phyloP scores from a whole-genome alignment of 1,284 basidiomycete species.

The Ganoderma sp. region DNA sequence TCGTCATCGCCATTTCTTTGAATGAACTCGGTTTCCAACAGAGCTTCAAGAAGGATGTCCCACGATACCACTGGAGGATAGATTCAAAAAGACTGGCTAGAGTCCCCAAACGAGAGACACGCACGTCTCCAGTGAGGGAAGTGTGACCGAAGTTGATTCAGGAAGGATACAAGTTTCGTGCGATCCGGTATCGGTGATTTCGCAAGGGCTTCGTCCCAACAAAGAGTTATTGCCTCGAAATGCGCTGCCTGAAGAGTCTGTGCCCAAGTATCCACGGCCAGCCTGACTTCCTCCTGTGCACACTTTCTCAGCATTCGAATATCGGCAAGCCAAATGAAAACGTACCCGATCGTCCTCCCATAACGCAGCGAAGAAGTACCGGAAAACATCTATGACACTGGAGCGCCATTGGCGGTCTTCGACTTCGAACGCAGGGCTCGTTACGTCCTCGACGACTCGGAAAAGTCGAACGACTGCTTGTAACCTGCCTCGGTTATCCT shows the following conservation, averaged over 20 bases:
- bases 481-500: constrained; percentile 37
- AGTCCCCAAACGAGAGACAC: background rate
- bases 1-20: constrained; percentile 45
- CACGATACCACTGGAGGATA: constrained; percentile 61
- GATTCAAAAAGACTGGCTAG: background rate
- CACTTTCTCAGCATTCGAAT: constrained; percentile 1
- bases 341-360: constrained; percentile 69
- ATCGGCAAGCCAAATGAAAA: constrained; percentile 9
- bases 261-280: constrained; percentile 60
- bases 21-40: constrained; percentile 60
- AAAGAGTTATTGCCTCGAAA: constrained; percentile 63
- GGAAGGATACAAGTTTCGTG: constrained; percentile 61
- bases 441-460: constrained; percentile 67
- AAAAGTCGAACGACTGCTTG: constrained; percentile 57
- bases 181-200: constrained; percentile 63
- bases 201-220: constrained; percentile 66
- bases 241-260: constrained; percentile 67
- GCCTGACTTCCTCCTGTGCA: constrained; percentile 67
- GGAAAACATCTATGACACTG: constrained; percentile 62
- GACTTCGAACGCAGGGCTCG: constrained; percentile 60
- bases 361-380: constrained; percentile 61
- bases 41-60: constrained; percentile 61
- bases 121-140: constrained; percentile 70
- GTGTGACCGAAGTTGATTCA: constrained; percentile 66
- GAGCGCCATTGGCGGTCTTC: constrained; percentile 72